A percentile compares a stretch with the other conserved stretches of the same genome.
phyloP scores from a whole-genome alignment of 441 rosid species.

The Populus trichocarpa region DNA sequence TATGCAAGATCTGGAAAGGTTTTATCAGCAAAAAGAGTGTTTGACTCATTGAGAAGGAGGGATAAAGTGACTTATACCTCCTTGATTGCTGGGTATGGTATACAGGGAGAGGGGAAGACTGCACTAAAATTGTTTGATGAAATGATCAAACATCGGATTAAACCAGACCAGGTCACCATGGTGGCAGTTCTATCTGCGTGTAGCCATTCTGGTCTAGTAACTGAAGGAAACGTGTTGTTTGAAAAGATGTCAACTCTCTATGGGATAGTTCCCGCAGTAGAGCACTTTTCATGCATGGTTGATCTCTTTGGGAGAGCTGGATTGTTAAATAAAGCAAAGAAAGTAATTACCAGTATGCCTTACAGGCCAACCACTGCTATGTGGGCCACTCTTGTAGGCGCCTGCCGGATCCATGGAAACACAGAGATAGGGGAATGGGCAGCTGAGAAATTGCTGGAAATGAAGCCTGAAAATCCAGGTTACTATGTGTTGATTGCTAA shows the following conservation, averaged over 20 bases:
- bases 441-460: constrained; percentile 53
- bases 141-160: no score
- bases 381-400: constrained; percentile 73
- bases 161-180: constrained; percentile 23
- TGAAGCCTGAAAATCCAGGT: constrained; percentile 60
- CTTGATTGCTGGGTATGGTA: no score
- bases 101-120: no score
- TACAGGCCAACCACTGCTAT: constrained; percentile 48
- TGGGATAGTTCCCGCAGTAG: constrained; percentile 45
- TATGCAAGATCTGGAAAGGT: no score
- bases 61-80: no score
- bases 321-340: constrained; percentile 45
- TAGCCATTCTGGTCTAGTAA: no score
- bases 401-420: constrained; percentile 59
- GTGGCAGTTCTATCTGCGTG: constrained; percentile 39
- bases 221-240: constrained; percentile 46
- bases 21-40: no score
- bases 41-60: no score
- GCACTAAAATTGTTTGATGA: no score
- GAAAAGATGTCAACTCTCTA: constrained; percentile 39
- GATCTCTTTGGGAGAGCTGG: constrained; percentile 86
- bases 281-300: constrained; percentile 72
- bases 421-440: constrained; percentile 60
- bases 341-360: constrained; percentile 46
- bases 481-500: constrained; percentile 65